Conservation (phyloP, 2,329 filamentous ascomycete genomes). For the Neofusicoccum umdonicola region DNA sequence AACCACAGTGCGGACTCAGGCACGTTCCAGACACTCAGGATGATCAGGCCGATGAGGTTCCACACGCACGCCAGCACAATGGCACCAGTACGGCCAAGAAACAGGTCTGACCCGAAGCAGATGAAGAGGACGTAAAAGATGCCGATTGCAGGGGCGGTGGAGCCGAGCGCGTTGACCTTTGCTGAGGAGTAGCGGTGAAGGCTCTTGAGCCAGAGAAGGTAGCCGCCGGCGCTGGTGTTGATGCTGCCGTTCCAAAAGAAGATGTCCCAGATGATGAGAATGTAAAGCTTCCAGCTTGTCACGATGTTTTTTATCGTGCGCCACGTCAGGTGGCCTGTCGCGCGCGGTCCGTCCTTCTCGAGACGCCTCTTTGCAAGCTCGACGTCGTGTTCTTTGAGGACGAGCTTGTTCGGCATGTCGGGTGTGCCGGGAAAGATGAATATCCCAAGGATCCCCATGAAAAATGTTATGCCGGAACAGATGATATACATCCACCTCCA, state of each 20-base stretch:
- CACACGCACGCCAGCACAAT: conserved; percentile 52
- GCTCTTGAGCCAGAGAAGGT: conserved; percentile 59
- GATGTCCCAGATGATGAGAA: conserved; percentile 50
- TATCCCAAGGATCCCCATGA: conserved; percentile 51
- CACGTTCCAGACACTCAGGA: conserved; percentile 56
- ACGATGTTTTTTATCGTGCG: conserved; percentile 34
- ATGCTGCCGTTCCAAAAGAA: conserved; percentile 58
- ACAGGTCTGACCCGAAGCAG: conserved; percentile 55
- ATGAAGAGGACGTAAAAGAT: conserved; percentile 57
- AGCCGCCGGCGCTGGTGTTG: conserved; percentile 48
- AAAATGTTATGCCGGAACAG: conserved; percentile 49
- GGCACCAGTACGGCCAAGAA: conserved; percentile 54
- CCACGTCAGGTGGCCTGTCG: conserved; percentile 30
- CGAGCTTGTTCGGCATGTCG: conserved; percentile 48
- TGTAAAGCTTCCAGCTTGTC: conserved; percentile 50
- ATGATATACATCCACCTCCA: conserved; percentile 40
- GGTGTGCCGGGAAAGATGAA: conserved; percentile 54
- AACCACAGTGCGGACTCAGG: conserved; percentile 56
- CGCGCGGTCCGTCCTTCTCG: conserved; percentile 42
- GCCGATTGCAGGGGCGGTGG: conserved; percentile 54
- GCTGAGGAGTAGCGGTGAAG: conserved; percentile 48
- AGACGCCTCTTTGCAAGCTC: conserved; percentile 47
- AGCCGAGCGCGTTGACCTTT: conserved; percentile 52
- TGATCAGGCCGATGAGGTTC: conserved; percentile 55
- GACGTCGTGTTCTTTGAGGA: conserved; percentile 50